Evolutionary conservation across 2,329 filamentous ascomycete species (phyloP).

Genomic region (Alternaria viburni): DNA sequence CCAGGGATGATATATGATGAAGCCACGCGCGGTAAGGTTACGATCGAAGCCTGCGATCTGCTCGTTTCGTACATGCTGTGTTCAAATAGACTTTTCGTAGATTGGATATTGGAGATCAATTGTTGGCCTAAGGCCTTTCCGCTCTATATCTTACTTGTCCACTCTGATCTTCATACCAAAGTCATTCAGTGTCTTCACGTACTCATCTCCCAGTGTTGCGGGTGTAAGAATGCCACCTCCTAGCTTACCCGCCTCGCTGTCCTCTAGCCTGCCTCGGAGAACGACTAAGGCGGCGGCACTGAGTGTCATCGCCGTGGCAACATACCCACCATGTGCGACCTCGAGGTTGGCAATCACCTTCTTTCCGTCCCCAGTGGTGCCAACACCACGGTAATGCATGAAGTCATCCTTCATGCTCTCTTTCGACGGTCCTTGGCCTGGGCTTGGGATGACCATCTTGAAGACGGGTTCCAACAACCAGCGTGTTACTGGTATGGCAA

Average conservation of each 20-base stretch:
- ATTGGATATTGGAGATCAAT: neutral
- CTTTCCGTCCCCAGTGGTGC: slow-evolving; percentile 59
- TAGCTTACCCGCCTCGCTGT: slow-evolving; percentile 60
- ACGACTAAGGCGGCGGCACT: slow-evolving; percentile 70
- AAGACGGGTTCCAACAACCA: slow-evolving; percentile 44
- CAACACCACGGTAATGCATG: slow-evolving; percentile 69
- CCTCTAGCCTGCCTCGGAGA: slow-evolving; percentile 61
- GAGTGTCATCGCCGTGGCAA: slow-evolving; percentile 69
- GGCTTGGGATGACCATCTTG: slow-evolving; percentile 36
- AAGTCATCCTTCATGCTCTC: slow-evolving; percentile 65
- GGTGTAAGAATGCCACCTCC: slow-evolving; percentile 75
- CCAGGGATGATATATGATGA: neutral
- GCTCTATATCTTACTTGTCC: slow-evolving; percentile 12
- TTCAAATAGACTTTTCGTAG: neutral
- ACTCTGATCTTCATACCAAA: slow-evolving; percentile 65
- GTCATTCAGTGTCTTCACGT: slow-evolving; percentile 67
- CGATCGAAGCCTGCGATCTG: neutral
- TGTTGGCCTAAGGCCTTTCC: neutral
- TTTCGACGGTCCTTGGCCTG: slow-evolving; percentile 43
- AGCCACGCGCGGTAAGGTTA: neutral
- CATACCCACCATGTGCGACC: slow-evolving; percentile 69
- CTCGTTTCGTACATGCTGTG: neutral
- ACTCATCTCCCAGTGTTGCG: slow-evolving; percentile 71
- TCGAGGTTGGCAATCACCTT: slow-evolving; percentile 63
- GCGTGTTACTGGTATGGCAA: slow-evolving; percentile 61